Evolutionary conservation across 2,329 filamentous ascomycete genomes (phyloP), one percentile per base, ranked within the genome.

Genomic region (Fusarium coffeatum): DNA sequence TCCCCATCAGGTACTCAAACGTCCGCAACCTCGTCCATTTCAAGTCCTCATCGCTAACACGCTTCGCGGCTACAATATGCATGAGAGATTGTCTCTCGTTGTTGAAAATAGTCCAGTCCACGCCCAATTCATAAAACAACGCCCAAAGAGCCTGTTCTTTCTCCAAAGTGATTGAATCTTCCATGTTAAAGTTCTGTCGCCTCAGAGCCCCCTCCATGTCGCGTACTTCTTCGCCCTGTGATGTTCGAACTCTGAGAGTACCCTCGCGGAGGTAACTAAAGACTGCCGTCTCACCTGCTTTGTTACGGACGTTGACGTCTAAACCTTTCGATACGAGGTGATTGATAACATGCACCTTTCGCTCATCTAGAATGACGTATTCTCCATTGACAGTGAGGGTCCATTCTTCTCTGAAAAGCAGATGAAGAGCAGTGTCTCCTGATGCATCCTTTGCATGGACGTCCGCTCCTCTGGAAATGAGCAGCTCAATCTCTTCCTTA

Each of bases 311-410:
- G 15, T 56, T 56, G 13, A 56, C 10, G 5, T 48, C 32, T 13
- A 32, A 23, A 0, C 30, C 53, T 3, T 22, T 48, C 2, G n/a
- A 30, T 8, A 47, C 13, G 15, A 37, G 16, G 4, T 27, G 8
- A 5, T 12, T 5, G 1, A 46, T 3, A 15, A 34, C 0, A 3
- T 6, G 5, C 5, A 27, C 8, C 12, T 25, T 20, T 3, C 11
- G 0, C 3, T 16, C 8, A 9, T 22, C 40, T 3, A n/a, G 11
- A 4, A 13, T 8, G 8, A 13, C 4, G 2, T 23, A 5, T 8
- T 16, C 20, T 4, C 8, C 51, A 2, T 32, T 5, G 2, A 16
- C 40, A 1, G 3, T 3, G 1, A 55, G 4, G 0, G 1, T 37
- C 51, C 53, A 55, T 9, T 11, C 7, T 2, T 25, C 6, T 20